Evolutionary conservation across 148 eudicot species (phyloP).

Genomic region (Persicaria maculosa): DNA sequence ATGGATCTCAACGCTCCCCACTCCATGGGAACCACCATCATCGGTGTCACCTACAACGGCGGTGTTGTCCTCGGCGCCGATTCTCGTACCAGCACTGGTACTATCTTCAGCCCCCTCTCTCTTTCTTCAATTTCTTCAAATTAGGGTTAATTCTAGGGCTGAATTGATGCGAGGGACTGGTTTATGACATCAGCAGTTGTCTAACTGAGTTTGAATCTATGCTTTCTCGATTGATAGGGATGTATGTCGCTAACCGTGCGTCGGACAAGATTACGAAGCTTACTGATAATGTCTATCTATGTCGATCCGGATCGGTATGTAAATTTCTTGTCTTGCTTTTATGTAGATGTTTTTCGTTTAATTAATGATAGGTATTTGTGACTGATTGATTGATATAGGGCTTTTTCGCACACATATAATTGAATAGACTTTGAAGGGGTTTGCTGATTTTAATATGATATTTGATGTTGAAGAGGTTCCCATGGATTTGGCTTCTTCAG

Average conservation of each 20-base stretch:
- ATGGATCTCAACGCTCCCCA: constrained; percentile 47
- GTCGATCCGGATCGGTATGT: constrained; percentile 99
- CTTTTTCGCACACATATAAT: neutral
- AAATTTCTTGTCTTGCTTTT: neutral
- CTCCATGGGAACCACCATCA: constrained; percentile 93
- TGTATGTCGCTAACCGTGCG: constrained; percentile 96
- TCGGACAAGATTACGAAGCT: constrained; percentile 97
- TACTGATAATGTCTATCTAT: constrained; percentile 86
- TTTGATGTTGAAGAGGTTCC: too few species aligned
- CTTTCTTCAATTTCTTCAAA: neutral
- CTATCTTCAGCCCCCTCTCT: neutral
- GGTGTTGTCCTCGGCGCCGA: constrained; percentile 98
- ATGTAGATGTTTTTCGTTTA: neutral
- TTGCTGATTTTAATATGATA: neutral
- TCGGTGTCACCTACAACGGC: constrained; percentile 89
- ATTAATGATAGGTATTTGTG: neutral
- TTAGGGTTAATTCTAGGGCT: neutral
- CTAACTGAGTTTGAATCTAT: neutral
- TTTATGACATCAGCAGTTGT: neutral
- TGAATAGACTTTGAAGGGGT: neutral
- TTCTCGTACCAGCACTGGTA: constrained; percentile 98
- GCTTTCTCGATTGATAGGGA: constrained; percentile 33
- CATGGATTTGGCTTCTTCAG: too few species aligned
- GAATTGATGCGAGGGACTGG: neutral
- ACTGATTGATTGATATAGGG: neutral